A percentile compares a stretch with the other conserved stretches of the same genome.
phyloP scores from a whole-genome alignment of 768 basidiomycete genomes.

The Kwoniella sp. region DNA sequence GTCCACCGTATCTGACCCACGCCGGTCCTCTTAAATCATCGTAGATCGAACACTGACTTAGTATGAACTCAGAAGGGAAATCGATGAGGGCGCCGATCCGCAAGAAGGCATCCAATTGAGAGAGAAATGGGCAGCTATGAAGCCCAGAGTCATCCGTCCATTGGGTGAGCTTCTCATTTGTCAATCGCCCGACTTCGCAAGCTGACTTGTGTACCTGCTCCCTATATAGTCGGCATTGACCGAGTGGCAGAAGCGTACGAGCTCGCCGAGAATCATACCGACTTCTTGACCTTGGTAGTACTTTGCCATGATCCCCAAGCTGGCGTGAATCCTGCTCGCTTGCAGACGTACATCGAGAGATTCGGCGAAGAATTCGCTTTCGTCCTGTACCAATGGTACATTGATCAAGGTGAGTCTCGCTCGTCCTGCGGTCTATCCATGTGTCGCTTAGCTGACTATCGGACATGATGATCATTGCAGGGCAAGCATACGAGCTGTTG shows the following conservation, averaged over 20 bases:
- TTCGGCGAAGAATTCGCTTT: slow-evolving; percentile 82
- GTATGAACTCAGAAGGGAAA: slow-evolving; percentile 31
- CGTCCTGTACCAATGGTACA: slow-evolving; percentile 91
- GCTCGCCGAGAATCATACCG: slow-evolving; percentile 82
- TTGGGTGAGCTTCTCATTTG: slow-evolving; percentile 64
- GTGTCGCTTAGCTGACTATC: background rate
- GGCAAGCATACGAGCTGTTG: slow-evolving; percentile 79
- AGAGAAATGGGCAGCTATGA: slow-evolving; percentile 69
- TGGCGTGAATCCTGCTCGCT: slow-evolving; percentile 50
- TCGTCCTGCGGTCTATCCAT: no score
- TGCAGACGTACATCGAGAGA: slow-evolving; percentile 72
- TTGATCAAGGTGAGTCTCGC: slow-evolving; percentile 71
- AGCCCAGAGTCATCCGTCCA: slow-evolving; percentile 76
- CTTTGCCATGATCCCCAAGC: slow-evolving; percentile 67
- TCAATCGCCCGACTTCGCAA: background rate
- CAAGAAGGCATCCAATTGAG: slow-evolving; percentile 66
- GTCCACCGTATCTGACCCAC: slow-evolving; percentile 13
- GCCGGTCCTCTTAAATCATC: no score
- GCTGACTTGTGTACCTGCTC: background rate
- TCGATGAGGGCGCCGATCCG: slow-evolving; percentile 58
- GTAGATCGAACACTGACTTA: slow-evolving; percentile 33
- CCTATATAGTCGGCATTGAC: slow-evolving; percentile 65
- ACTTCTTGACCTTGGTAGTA: slow-evolving; percentile 81
- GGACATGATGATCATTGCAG: slow-evolving; percentile 57
- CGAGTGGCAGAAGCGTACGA: slow-evolving; percentile 72